These are phyloP conservation scores for Metschnikowia reukaufii DNA, from an alignment of 805 yeast genomes.

Conservation along the genomic window DNA sequence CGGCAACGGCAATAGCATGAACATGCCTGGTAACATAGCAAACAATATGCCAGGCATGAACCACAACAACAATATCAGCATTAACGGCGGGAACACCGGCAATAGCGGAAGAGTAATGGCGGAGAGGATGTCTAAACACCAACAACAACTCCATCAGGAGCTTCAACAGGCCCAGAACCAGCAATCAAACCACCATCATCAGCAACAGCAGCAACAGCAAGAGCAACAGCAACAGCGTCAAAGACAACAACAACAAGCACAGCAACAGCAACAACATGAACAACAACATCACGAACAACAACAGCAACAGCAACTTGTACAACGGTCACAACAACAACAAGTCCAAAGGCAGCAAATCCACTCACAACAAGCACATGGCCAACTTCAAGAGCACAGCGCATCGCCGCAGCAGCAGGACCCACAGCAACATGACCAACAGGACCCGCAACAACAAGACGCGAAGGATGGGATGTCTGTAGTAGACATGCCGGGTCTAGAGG, in stretches of 20 bases:
- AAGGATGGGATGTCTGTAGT: constrained; percentile 13
- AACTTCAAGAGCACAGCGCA: constrained; percentile 5
- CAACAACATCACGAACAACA: constrained; percentile 2
- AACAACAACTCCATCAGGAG: constrained; percentile 5
- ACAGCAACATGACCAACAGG: constrained; percentile 3
- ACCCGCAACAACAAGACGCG: constrained; percentile 5
- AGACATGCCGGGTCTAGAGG: constrained; percentile 20
- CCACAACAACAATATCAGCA: background rate
- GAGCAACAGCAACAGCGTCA: background rate
- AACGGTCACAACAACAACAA: constrained; percentile 3
- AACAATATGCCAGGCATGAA: background rate
- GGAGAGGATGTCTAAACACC: constrained; percentile 9
- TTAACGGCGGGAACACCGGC: background rate
- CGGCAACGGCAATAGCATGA: constrained; percentile 5
- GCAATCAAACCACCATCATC: constrained; percentile 1
- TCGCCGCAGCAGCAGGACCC: constrained; percentile 3
- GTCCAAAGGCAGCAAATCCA: constrained; percentile 2
- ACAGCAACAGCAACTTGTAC: background rate
- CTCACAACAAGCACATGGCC: constrained; percentile 2
- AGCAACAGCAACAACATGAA: constrained; percentile 3
- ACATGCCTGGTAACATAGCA: background rate
- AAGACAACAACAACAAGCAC: background rate
- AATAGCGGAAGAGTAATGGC: constrained; percentile 3
- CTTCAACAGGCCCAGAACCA: constrained; percentile 5
- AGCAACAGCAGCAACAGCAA: constrained; percentile 1